These are phyloP conservation scores for Dichotomopilus funicola DNA, from an alignment of 2,329 filamentous ascomycete species.

Conservation along the genomic window DNA sequence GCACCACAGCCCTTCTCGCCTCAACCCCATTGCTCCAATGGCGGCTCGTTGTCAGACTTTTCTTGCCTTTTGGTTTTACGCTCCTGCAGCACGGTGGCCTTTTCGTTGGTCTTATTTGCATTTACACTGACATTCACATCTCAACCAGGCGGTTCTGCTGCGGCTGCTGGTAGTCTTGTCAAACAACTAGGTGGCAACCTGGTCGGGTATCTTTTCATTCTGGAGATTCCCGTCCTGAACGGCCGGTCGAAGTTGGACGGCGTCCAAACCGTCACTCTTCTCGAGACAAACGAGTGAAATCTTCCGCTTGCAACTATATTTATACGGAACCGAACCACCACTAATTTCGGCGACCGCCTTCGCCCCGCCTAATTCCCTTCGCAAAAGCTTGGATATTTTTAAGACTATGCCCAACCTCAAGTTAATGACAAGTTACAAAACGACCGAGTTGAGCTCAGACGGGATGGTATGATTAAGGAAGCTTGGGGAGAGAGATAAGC, in stretches of 20 bases:
- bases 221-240: constrained; percentile 90
- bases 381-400: neutral
- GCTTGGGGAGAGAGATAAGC: no score
- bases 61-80: neutral
- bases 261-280: constrained; percentile 70
- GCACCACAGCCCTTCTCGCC: constrained; percentile 9
- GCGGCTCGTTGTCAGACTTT: neutral
- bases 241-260: constrained; percentile 83
- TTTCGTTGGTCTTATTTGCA: neutral
- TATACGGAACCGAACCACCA: neutral
- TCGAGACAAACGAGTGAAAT: constrained; percentile 42
- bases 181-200: constrained; percentile 79
- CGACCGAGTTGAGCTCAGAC: no score
- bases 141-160: constrained; percentile 73
- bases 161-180: constrained; percentile 80
- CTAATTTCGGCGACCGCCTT: neutral
- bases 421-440: no score
- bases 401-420: no score
- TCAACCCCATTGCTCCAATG: constrained; percentile 5
- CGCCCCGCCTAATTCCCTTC: neutral
- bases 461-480: no score
- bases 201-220: constrained; percentile 87
- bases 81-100: neutral
- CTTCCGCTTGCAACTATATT: neutral
- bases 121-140: constrained; percentile 13